Evolutionary conservation across 2,329 filamentous ascomycete species (phyloP), one percentile per base, ranked within the genome.

Genomic region (Xenosphaeropsis pyriputrescens): DNA sequence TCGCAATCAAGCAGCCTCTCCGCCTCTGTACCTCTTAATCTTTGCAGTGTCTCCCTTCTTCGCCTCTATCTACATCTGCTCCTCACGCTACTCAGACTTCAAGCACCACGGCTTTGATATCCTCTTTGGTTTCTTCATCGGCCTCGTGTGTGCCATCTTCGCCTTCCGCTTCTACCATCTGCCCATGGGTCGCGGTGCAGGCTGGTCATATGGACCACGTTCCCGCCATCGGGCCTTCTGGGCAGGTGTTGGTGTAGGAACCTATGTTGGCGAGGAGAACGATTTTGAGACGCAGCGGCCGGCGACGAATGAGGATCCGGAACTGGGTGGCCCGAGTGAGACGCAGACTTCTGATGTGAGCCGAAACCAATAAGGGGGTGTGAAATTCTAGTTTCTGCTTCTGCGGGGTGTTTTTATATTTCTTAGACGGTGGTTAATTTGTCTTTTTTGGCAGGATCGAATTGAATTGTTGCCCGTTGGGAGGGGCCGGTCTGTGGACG

Each of bases 31-130:
- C 52, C 75, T 91, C 2, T 66, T 93, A 11, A 62, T 79, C 33
- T 56, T 89, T 26, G 69, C 75, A 2, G 63, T 85, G 14, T 58
- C 84, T 1, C 88, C 88, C 2, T 71, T 86, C 45, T 79, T 76
- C 40, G 63, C 73, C 1, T 80, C 86, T 5, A 71, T 86, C 44
- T 94, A 86, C 61, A 81, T 95, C 44, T 70, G 79, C n/a, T 74
- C 78, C 18, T 89, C 85, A 1, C 80, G 89, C 9, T 96, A 80
- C 71, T 86, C 79, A 42, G 79, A 95, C 57, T 93, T 79, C 61
- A 76, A 84, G 30, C 89, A 96, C 57, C 83, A 89, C 55, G 86
- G 79, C n/a, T 89, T 94, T 55, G 89, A 96, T 46, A 83, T 95
- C 46, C 60, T 95, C 2, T 85, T 82, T 44, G 89, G 89, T n/a